phyloP scores from a whole-genome alignment of 73 alveolate species.

The Stentor roeselii region DNA sequence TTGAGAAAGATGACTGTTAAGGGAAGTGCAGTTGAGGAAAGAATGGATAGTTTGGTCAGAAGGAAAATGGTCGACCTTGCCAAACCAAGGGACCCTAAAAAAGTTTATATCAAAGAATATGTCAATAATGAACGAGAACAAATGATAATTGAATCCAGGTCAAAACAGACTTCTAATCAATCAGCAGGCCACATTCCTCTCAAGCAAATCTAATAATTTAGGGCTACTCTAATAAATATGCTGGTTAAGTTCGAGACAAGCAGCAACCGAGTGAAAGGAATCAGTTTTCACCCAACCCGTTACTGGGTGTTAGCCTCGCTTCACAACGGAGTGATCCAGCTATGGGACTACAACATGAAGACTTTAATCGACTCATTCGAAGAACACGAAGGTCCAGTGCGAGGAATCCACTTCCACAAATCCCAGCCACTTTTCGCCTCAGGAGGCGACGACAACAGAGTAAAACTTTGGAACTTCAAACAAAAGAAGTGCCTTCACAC shows the following conservation, averaged over 20 bases:
- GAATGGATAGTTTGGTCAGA: slow-evolving; percentile 2
- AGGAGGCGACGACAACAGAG: slow-evolving; percentile 99
- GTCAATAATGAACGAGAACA: neutral
- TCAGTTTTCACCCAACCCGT: slow-evolving; percentile 96
- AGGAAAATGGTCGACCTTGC: slow-evolving; percentile 13
- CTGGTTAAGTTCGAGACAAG: slow-evolving; percentile 93
- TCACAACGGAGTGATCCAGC: slow-evolving; percentile 94
- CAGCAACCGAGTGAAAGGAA: slow-evolving; percentile 96
- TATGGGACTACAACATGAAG: slow-evolving; percentile 94
- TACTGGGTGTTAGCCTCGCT: slow-evolving; percentile 96
- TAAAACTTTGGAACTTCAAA: slow-evolving; percentile 90
- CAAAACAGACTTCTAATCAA: too few relatives aligned
- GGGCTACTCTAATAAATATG: slow-evolving; percentile 80
- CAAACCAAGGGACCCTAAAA: neutral
- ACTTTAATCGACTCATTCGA: slow-evolving; percentile 90
- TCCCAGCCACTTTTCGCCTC: slow-evolving; percentile 95
- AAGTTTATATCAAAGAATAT: neutral
- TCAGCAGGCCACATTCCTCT: too few relatives aligned
- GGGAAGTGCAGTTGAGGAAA: slow-evolving; percentile 24
- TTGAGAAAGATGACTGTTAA: neutral
- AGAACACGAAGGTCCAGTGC: slow-evolving; percentile 86
- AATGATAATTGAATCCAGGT: too few relatives aligned
- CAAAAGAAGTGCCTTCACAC: slow-evolving; percentile 87
- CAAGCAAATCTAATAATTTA: too few relatives aligned
- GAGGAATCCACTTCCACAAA: slow-evolving; percentile 91